Percentiles rank a stretch among this genome's conserved stretches.
phyloP scores from a whole-genome alignment of 2,329 filamentous ascomycete species.

The Colletotrichum sublineola region DNA sequence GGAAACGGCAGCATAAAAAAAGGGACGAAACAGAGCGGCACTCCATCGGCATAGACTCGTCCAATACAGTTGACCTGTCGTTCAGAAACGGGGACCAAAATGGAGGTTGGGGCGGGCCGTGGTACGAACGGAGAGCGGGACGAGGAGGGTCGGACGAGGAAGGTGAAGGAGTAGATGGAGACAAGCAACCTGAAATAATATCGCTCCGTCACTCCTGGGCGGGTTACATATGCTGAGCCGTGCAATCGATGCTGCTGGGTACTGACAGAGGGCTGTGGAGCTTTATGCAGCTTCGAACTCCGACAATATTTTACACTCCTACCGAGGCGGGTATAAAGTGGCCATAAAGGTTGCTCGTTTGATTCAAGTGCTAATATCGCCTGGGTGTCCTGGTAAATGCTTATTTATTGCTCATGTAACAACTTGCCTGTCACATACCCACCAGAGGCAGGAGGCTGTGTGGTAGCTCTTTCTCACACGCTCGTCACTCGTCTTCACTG shows the following conservation, averaged over 20 bases:
- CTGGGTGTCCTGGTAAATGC: too few species aligned
- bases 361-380: too few species aligned
- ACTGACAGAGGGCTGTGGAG: slow-evolving; percentile 13
- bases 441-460: too few species aligned
- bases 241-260: slow-evolving; percentile 1
- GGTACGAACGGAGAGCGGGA: slow-evolving; percentile 28
- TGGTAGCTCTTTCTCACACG: too few species aligned
- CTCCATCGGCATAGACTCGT: slow-evolving; percentile 22
- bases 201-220: slow-evolving; percentile 13
- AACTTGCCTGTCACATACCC: too few species aligned
- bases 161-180: slow-evolving; percentile 15
- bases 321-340: background rate
- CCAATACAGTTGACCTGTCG: slow-evolving; percentile 33
- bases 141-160: slow-evolving; percentile 17
- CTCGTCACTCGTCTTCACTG: too few species aligned
- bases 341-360: too few species aligned
- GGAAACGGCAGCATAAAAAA: slow-evolving; percentile 18
- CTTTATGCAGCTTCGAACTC: slow-evolving; percentile 23
- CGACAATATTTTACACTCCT: background rate
- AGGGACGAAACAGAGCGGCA: slow-evolving; percentile 31
- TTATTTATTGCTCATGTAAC: too few species aligned
- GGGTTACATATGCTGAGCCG: slow-evolving; percentile 6
- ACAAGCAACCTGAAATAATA: slow-evolving; percentile 26
- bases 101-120: slow-evolving; percentile 36
- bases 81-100: slow-evolving; percentile 35